Evolutionary conservation across 495 filamentous ascomycete genomes (phyloP).

Genomic region (Podospora tetraspora): DNA sequence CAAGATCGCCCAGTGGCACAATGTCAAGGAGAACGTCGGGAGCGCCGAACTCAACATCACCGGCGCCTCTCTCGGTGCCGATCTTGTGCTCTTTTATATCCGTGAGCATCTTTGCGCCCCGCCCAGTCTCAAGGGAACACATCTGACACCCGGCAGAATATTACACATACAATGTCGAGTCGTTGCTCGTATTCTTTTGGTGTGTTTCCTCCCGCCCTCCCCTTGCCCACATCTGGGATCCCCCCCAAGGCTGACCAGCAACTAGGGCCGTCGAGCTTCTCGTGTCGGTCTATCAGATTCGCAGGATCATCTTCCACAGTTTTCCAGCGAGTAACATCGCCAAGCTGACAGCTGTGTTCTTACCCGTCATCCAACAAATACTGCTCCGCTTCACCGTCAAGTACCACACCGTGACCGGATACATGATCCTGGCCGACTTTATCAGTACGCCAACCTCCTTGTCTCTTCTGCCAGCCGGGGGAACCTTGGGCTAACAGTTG

Average conservation of each 20-base stretch:
- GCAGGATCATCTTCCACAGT: slow-evolving; percentile 15
- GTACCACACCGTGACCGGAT: slow-evolving; percentile 25
- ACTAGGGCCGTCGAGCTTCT: slow-evolving; percentile 39
- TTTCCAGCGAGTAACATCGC: slow-evolving; percentile 29
- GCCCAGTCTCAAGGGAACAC: not conserved
- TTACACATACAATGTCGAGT: slow-evolving; percentile 46
- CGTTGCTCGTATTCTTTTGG: slow-evolving; percentile 45
- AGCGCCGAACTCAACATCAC: slow-evolving; percentile 44
- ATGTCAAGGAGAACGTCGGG: slow-evolving; percentile 30
- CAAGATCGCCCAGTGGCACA: slow-evolving; percentile 38
- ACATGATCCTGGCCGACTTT: slow-evolving; percentile 37
- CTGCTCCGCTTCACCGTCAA: slow-evolving; percentile 32
- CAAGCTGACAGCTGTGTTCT: slow-evolving; percentile 31
- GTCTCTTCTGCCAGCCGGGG: not conserved
- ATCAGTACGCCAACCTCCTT: slow-evolving; percentile 31
- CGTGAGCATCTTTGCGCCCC: slow-evolving; percentile 24
- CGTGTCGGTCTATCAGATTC: slow-evolving; percentile 34
- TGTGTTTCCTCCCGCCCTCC: slow-evolving; percentile 3
- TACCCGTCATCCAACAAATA: slow-evolving; percentile 35
- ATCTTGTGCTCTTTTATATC: slow-evolving; percentile 45
- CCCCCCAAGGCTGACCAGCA: not conserved
- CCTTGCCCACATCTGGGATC: not conserved
- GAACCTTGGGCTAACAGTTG: not conserved
- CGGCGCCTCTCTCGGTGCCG: slow-evolving; percentile 38
- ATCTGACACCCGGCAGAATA: slow-evolving; percentile 32